Base-by-base conservation (phyloP, 441 rosid genomes). In the Populus hybrid region DNA sequence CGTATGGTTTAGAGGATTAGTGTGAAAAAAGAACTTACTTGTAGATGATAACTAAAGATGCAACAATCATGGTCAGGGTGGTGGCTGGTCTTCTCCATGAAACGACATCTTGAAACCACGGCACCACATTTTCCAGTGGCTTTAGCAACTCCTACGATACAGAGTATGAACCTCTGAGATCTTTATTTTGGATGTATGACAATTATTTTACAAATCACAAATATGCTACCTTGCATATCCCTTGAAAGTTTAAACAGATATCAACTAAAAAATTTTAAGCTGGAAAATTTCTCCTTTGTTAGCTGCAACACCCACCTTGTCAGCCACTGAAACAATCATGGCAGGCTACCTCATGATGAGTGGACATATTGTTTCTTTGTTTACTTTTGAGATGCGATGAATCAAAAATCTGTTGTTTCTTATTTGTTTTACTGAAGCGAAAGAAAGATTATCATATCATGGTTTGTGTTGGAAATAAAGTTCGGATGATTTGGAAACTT, bases 111-210 rank as follows among this genome's bases (percentile, higher is more conserved):
- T 83, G 83, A 73, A 90, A 76, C 91, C 86, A 85, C 30, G 85
- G 82, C 19, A 78, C 30, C 23, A 80, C 68, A 61, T 78, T 84
- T 82, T 81, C 81, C 23, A 91, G 76, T 42, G 94, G 99, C 84
- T 82, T 90, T 77, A 94, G 67, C 83, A 96, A 76, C 82, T 89
- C 99, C 98, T 96, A 67, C 80, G 84, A 67, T n/a, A 76, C 14
- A 57, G 70, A 70, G 65, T 23, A 61, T 82, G 57, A 5, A 5
- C 12, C 72, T 18, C 11, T 21, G 19, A 18, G 24, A 35, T 66
- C 19, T 64, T 30, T 19, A 9, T 0, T 65, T 40, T 70, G 68
- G 19, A 50, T 8, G 32, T 3, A 46, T 61, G 69, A 6, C 0
- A 10, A 1, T 32, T 11, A n/a, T 63, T 73, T 32, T 0, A 5